phyloP scores from a whole-genome alignment of 345 rosid species.

The Litchi chinensis region DNA sequence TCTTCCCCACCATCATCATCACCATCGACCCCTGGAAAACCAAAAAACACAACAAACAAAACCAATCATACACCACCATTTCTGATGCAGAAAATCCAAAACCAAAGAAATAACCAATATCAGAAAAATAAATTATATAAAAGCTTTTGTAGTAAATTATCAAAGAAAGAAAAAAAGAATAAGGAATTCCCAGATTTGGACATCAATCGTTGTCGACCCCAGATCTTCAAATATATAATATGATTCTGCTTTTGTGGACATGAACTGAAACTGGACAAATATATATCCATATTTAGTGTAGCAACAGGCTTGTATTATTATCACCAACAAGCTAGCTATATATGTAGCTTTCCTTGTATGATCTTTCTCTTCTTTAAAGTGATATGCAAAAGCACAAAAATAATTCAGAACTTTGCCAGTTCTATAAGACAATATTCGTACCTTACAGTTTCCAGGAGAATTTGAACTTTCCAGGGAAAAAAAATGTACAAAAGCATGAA shows the following conservation, averaged over 20 bases:
- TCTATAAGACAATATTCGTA: conserved; percentile 7
- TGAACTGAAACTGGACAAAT: conserved; percentile 16
- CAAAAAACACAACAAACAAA: not conserved
- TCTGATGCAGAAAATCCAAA: not conserved
- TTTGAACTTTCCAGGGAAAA: not conserved
- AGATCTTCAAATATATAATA: conserved; percentile 23
- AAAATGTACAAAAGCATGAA: not conserved
- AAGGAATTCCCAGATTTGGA: not conserved
- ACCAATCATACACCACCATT: not conserved
- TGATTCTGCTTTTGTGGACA: conserved; percentile 10
- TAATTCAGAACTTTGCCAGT: not conserved
- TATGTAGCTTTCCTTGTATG: not conserved
- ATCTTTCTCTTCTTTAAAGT: not conserved
- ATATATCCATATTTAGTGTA: not conserved
- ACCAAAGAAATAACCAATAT: not conserved
- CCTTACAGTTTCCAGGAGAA: conserved; percentile 19
- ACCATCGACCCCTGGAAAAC: not conserved
- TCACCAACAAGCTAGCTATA: not conserved
- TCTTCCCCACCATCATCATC: not conserved
- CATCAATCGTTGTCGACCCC: conserved; percentile 30
- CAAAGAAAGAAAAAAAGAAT: not conserved
- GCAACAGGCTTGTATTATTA: not conserved
- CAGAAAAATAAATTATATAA: no score
- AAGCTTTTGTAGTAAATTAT: no score
- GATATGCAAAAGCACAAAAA: not conserved